These are phyloP conservation scores for Amanita muscaria DNA, from an alignment of 768 basidiomycete species.

Conservation along the genomic window DNA sequence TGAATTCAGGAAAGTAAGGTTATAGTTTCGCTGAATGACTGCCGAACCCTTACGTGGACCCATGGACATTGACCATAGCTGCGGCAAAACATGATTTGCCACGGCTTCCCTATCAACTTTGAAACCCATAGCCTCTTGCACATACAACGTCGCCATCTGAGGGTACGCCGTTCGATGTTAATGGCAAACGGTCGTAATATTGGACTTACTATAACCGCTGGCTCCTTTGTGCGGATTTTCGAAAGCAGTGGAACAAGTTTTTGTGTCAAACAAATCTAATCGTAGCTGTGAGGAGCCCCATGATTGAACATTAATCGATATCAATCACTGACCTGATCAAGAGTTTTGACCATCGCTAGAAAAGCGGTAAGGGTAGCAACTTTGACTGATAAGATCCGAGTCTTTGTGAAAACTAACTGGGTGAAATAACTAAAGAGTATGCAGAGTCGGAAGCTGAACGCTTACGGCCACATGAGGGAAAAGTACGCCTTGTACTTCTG, in stretches of 20 bases:
- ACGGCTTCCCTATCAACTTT: constrained; percentile 93
- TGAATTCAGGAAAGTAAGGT: constrained; percentile 5
- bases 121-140: constrained; percentile 94
- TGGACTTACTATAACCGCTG: constrained; percentile 74
- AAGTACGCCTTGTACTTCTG: constrained; percentile 83
- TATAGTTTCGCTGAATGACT: not conserved
- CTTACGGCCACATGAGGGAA: constrained; percentile 91
- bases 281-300: not conserved
- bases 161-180: not conserved
- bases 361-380: constrained; percentile 83
- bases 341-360: constrained; percentile 77
- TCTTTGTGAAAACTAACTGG: constrained; percentile 89
- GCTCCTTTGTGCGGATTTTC: constrained; percentile 94
- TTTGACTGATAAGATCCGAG: constrained; percentile 83
- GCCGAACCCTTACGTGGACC: constrained; percentile 61
- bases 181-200: not conserved
- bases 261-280: constrained; percentile 77
- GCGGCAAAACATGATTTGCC: constrained; percentile 79
- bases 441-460: not conserved
- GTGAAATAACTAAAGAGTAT: not conserved
- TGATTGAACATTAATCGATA: not conserved
- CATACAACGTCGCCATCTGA: constrained; percentile 79
- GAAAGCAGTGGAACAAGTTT: constrained; percentile 92
- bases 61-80: constrained; percentile 97
- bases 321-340: constrained; percentile 62